Evolutionary conservation across 495 filamentous ascomycete species (phyloP), one percentile per base, ranked within the genome.

Genomic region (Hypoxylon cercidicola): DNA sequence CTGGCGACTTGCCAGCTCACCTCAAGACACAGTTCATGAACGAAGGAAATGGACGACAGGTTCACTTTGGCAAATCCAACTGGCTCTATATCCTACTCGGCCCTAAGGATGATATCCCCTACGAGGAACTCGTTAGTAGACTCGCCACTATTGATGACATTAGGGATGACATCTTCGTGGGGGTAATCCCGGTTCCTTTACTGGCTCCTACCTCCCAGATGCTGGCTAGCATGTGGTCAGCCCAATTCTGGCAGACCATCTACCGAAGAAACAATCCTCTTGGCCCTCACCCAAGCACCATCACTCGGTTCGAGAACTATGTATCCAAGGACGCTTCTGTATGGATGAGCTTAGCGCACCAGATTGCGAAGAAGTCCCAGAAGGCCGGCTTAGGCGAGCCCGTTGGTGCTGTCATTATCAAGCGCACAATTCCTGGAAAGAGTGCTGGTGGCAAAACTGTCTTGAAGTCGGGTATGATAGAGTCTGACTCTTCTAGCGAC

Each of bases 201-300:
- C 78, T 90, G 11, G 84, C 92, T 21, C 93, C 95, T 0, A 88
- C 89, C 19, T 93, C 89, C 16, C 74, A 83, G 18, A 73, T 85
- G 10, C 91, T 97, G 77, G 93, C 95, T 4, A 82, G 86, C 8
- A 74, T 81, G 73, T 97, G 92, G 92, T 88, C 85, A 28, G 78
- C 84, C 21, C 81, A 84, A 23, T 89, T 92, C 72, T 99, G 95
- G 95, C 96, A 95, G 0, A 87, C 90, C 4, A 81, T 92, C 7
- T 98, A 96, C 79, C 93, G 93, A 56, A 88, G 88, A 69, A 89
- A 84, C 60, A 93, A 93, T 70, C 86, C 93, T 30, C 83, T 92
- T 71, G 86, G 92, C 47, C 82, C 92, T 63, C 87, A 93, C 74
- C 85, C 89, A 54, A 79, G 82, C 39, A 84, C 84, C 58, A 83